phyloP scores from a whole-genome alignment of 1,284 basidiomycete genomes.

The Ceratobasidium theobromae region DNA sequence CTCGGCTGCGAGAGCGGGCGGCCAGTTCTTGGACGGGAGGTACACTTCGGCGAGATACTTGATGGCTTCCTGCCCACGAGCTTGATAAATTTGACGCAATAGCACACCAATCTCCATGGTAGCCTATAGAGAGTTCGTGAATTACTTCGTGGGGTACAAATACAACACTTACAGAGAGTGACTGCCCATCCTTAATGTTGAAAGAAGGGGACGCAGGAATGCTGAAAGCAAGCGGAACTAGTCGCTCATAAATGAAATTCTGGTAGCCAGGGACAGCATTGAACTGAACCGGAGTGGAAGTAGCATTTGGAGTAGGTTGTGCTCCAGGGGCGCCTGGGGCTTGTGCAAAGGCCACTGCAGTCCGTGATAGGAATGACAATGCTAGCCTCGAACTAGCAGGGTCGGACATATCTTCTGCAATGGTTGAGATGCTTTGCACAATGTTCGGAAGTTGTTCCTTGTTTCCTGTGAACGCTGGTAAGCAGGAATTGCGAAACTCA shows the following conservation, averaged over 20 bases:
- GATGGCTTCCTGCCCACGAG: constrained; percentile 81
- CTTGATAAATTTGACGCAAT: constrained; percentile 75
- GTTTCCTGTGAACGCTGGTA: constrained; percentile 31
- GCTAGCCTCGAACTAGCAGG: constrained; percentile 76
- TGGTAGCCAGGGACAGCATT: constrained; percentile 87
- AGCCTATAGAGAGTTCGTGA: constrained; percentile 56
- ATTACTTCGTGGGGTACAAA: not conserved
- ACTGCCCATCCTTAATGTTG: constrained; percentile 86
- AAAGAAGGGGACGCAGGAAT: constrained; percentile 80
- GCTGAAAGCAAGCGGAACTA: constrained; percentile 82
- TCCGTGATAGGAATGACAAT: constrained; percentile 77
- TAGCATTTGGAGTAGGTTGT: constrained; percentile 17
- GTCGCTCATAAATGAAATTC: constrained; percentile 85
- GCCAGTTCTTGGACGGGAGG: constrained; percentile 88
- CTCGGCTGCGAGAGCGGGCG: constrained; percentile 72
- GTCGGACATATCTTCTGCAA: constrained; percentile 76
- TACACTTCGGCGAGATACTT: constrained; percentile 80
- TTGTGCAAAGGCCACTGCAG: constrained; percentile 39
- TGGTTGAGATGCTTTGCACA: constrained; percentile 56
- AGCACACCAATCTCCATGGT: constrained; percentile 85
- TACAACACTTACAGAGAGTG: constrained; percentile 63
- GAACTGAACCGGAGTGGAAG: constrained; percentile 36
- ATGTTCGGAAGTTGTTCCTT: constrained; percentile 56
- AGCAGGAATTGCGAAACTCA: not conserved
- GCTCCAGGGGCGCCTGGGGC: constrained; percentile 21